Base-by-base conservation (phyloP, 2,329 filamentous ascomycete species). In the Ampelomyces quisqualis region DNA sequence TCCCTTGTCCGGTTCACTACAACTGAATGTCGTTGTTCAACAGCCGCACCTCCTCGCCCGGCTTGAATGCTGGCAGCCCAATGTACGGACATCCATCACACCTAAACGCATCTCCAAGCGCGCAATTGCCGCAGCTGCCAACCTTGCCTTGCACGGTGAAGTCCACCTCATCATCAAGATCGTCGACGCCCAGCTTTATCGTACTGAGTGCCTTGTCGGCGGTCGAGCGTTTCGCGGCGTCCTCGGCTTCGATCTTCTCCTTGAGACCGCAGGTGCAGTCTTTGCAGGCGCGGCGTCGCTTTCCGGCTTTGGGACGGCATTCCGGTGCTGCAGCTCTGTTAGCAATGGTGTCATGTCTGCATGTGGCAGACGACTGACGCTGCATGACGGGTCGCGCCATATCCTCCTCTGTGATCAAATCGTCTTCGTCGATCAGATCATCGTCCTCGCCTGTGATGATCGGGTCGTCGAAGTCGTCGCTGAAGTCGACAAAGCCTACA, bases 111-210 rank as follows among this genome's bases (percentile, higher is more conserved):
- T 97, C 91, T 35, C 93, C 93, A 11, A 98, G 77, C 19, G 90
- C 86, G 70, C 93, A 97, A 71, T 91, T 96, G 19, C 89, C 89
- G 68, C 93, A 98, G 13, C 88, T 94, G 39, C 93, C 91, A 5
- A 91, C 88, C 74, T 96, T 97, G 57, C 93, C 93, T 70, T 95
- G 80, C n/a, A 97, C 88, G 1, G 93, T 98, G 65, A 98, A 97
- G 70, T 98, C 93, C 7, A 97, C 78, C 69, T 97, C 91, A 36
- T 97, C 91, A 36, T 81, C 83, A 34, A 98, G 53, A 64, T 98
- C 93, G 58, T 88, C 84, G 1, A 81, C 75, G 34, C 78, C 81
- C 36, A 95, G 76, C 70, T 86, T 88, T 48, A 89, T 73, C 14
- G 82, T 76, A 61, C 83, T 80, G 33, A 88, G 76, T 2, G 72